These are phyloP conservation scores for Cladophialophora psammophila DNA, from an alignment of 2,329 filamentous ascomycete species.

Conservation along the genomic window DNA sequence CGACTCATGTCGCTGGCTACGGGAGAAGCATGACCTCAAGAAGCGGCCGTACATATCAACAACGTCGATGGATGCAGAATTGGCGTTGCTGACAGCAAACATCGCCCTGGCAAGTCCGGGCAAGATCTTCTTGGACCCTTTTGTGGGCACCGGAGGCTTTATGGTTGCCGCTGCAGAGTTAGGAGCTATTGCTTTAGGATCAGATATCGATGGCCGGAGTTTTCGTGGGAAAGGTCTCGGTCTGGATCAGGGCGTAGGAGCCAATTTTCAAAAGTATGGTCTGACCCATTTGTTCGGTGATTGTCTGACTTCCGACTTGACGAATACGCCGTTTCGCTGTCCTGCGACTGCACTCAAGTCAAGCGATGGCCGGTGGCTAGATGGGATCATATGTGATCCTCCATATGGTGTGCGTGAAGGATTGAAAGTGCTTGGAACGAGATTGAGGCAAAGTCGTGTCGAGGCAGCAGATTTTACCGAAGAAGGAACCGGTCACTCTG, in stretches of 20 bases:
- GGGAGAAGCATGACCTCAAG: conserved; percentile 84
- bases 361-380: conserved; percentile 64
- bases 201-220: conserved; percentile 90
- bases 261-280: conserved; percentile 87
- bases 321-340: conserved; percentile 77
- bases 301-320: conserved; percentile 84
- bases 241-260: conserved; percentile 54
- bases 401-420: conserved; percentile 96
- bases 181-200: conserved; percentile 81
- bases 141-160: conserved; percentile 94
- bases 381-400: conserved; percentile 94
- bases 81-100: conserved; percentile 90
- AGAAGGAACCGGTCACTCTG: neutral
- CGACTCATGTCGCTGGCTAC: conserved; percentile 69
- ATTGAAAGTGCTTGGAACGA: conserved; percentile 79
- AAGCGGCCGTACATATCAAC: conserved; percentile 93
- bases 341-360: conserved; percentile 42
- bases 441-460: conserved; percentile 59
- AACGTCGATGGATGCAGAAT: conserved; percentile 95
- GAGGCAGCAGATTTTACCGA: conserved; percentile 8
- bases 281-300: conserved; percentile 73
- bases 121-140: conserved; percentile 91
- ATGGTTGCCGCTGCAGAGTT: conserved; percentile 89
- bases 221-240: conserved; percentile 70
- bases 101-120: conserved; percentile 82